Evolutionary conservation across 306 rosid species (phyloP), one percentile per base, ranked within the genome.

Genomic region (Vigna mungo): DNA sequence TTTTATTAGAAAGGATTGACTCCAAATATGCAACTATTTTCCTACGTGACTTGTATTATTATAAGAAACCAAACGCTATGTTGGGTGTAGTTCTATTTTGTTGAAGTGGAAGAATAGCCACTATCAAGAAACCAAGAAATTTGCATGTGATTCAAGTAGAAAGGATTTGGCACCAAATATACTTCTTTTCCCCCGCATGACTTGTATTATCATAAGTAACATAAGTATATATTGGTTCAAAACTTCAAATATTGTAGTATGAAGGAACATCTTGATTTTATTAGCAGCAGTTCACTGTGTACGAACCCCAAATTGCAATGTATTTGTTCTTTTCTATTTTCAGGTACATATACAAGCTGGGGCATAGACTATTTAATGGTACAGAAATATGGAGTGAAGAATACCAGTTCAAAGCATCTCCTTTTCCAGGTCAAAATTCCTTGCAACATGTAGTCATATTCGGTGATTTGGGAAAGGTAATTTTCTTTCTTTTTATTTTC

Each of bases 401-500:
- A 60, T 89, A 94, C 84, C 86, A 86, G 61, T 94, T 94, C 83
- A 88, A 79, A 87, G 86, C 98, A 53, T 78, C 98, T 64, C 98
- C 98, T 65, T 94, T 87, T 87, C 98, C 96, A 17, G 96, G 98
- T 66, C 97, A 94, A 89, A 90, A 90, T 80, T 94, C 98, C 20
- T 51, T 87, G 73, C 98, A 92, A 75, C 90, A 90, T 8, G 89
- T 94, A 44, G 86, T 94, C 83, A 85, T 94, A 85, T 94, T 94
- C 66, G 98, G 97, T 41, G 97, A 94, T 85, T 88, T 94, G 97
- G 98, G 97, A 84, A 94, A 94, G 97, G 98, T 94, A 48, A 11
- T 65, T 27, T 77, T 77, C 66, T 70, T 79, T 74, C 68, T 68
- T 69, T 53, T 78, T 27, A 47, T 59, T 41, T 14, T 59, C 14